Evolutionary conservation across 2,329 filamentous ascomycete species (phyloP), one percentile per base, ranked within the genome.

Genomic region (Metarhizium album): DNA sequence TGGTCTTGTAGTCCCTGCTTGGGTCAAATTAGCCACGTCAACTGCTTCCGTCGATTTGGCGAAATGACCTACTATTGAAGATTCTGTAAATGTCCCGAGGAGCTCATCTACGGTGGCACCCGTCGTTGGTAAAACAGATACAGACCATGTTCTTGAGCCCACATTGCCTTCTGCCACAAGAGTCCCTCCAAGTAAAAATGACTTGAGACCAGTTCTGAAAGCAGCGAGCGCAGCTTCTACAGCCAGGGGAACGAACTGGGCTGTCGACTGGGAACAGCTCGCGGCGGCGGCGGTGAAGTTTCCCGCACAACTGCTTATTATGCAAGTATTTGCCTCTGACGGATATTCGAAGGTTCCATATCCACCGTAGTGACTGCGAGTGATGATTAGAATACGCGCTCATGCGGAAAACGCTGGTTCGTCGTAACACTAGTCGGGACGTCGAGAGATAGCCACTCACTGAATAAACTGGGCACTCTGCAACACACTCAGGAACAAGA

Each of bases 221-320:
- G 59, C 50, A 37, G 50, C 38, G 24, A 57, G 23, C 20, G 55
- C 42, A 16, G 55, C 53, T 27, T 59, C 54, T 2, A 59, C 53
- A 8, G 58, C 58, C 8, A 56, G 8, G 7, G 52, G 42, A 16
- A 63, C 53, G 2, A 63, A 51, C 9, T 60, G 57, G 14, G 54
- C 48, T 2, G 62, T 49, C 2, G 61, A 59, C n/a, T 47, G 43
- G 7, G 60, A 59, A 18, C 56, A 56, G 38, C 55, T 53, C 22
- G 61, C 51, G 24, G 60, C 60, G 1, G 60, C 59, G 2, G 61
- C 60, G 8, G 61, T 55, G 43, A 62, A 60, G 1, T 57, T 58
- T 1, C 61, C 61, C 3, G 58, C 54, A 43, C 61, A 62, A 4
- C 60, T 55, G 3, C 61, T 59, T 11, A 63, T 50, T 22, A 54